phyloP scores from a whole-genome alignment of 164 flowering plant species.

The Stephania japonica region DNA sequence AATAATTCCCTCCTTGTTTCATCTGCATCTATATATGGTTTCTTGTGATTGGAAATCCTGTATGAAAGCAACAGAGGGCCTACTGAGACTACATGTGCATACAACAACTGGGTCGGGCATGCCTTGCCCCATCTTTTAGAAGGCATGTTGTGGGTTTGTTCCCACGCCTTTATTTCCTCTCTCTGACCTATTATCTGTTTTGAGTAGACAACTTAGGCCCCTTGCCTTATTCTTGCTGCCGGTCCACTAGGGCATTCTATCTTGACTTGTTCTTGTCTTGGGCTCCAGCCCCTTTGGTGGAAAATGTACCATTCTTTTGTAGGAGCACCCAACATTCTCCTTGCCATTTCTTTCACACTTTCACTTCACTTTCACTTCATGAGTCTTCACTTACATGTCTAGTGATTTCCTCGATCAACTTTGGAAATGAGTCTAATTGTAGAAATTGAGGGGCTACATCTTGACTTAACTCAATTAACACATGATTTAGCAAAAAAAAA shows the following conservation, averaged over 20 bases:
- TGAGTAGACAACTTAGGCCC: conserved; percentile 8
- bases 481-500: too few species aligned
- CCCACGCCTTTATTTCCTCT: not conserved
- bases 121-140: conserved; percentile 12
- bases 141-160: conserved; percentile 4
- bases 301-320: conserved; percentile 1
- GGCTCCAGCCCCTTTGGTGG: conserved; percentile 10
- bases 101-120: conserved; percentile 10
- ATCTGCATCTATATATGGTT: not conserved
- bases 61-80: not conserved
- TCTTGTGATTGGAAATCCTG: conserved; percentile 2
- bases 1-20: not conserved
- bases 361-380: not conserved
- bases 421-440: too few species aligned
- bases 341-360: not conserved
- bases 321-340: not conserved
- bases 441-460: too few species aligned
- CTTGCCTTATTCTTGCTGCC: conserved; percentile 20
- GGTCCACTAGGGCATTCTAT: conserved; percentile 3
- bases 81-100: not conserved
- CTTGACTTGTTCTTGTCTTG: conserved; percentile 13
- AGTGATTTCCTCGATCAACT: too few species aligned
- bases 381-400: not conserved
- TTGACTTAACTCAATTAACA: too few species aligned
- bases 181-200: conserved; percentile 13